Percentiles rank a stretch among this genome's conserved stretches.
These are phyloP conservation scores for Tuber melanosporum DNA, from an alignment of 495 filamentous ascomycete genomes.

Conservation along the genomic window DNA sequence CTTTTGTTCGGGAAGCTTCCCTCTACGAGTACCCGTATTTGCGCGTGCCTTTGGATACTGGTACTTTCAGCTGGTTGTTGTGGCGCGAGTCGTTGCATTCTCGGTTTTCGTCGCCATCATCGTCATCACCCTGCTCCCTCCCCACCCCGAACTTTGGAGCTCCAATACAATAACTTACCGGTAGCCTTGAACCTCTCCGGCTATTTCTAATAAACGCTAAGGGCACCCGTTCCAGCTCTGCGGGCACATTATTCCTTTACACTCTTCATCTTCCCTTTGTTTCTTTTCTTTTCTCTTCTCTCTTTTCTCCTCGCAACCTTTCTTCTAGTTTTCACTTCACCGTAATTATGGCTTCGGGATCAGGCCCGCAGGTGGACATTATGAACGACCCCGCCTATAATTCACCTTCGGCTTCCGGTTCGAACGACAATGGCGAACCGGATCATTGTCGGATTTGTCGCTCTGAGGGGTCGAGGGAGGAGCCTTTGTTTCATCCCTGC, in stretches of 20 bases:
- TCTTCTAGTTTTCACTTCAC: background rate
- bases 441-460: slow-evolving; percentile 95
- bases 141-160: background rate
- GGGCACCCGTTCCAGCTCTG: background rate
- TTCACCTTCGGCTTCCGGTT: slow-evolving; percentile 38
- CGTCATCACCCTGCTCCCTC: background rate
- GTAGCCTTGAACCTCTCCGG: background rate
- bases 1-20: background rate
- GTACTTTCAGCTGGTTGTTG: background rate
- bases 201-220: background rate
- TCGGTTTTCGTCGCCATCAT: background rate
- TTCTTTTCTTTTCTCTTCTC: slow-evolving; percentile 44
- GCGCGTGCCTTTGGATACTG: background rate
- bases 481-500: slow-evolving; percentile 94
- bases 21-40: background rate
- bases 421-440: slow-evolving; percentile 46
- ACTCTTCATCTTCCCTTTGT: slow-evolving; percentile 40
- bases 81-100: background rate
- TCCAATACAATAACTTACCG: background rate
- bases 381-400: slow-evolving; percentile 61
- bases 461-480: slow-evolving; percentile 73
- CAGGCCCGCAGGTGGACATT: slow-evolving; percentile 48
- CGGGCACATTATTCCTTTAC: background rate
- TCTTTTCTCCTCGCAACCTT: slow-evolving; percentile 41
- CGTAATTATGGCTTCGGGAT: slow-evolving; percentile 29